phyloP scores from a whole-genome alignment of 495 filamentous ascomycete genomes.

The Halenospora varia region DNA sequence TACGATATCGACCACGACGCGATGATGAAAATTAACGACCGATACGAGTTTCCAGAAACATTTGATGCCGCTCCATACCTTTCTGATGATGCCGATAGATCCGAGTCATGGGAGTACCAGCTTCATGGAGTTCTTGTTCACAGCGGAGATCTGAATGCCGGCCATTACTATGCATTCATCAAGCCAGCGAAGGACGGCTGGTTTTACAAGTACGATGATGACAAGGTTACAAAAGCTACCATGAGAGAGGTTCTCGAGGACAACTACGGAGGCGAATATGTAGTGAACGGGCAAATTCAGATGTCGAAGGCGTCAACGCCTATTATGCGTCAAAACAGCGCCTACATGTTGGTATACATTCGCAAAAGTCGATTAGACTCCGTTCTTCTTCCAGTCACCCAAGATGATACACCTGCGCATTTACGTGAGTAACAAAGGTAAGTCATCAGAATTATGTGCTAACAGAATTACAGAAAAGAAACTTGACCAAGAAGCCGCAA shows the following conservation, averaged over 20 bases:
- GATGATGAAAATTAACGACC: constrained; percentile 99
- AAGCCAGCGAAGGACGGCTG: constrained; percentile 87
- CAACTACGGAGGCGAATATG: constrained; percentile 90
- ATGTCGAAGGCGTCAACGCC: constrained; percentile 37
- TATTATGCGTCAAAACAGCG: constrained; percentile 57
- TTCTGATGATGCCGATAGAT: constrained; percentile 78
- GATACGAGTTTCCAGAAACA: constrained; percentile 92
- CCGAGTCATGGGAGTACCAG: constrained; percentile 85
- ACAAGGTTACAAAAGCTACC: constrained; percentile 89
- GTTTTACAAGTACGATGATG: constrained; percentile 98
- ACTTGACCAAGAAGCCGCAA: constrained; percentile 76
- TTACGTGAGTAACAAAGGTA: constrained; percentile 50
- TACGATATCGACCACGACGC: constrained; percentile 93
- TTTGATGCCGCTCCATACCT: constrained; percentile 90
- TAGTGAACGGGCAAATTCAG: constrained; percentile 43
- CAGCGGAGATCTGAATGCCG: constrained; percentile 92
- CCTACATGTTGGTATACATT: constrained; percentile 99
- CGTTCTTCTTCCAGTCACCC: constrained; percentile 69
- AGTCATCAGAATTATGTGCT: constrained; percentile 31
- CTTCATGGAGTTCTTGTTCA: constrained; percentile 95
- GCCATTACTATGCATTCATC: constrained; percentile 98
- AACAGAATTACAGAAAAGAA: constrained; percentile 47
- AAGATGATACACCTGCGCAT: constrained; percentile 76
- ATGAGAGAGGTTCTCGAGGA: constrained; percentile 91
- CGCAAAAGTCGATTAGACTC: constrained; percentile 78